Evolutionary conservation across 1,139 yeast species (phyloP), one percentile per base, ranked within the genome.

Genomic region (Waltiozyma sp.): DNA sequence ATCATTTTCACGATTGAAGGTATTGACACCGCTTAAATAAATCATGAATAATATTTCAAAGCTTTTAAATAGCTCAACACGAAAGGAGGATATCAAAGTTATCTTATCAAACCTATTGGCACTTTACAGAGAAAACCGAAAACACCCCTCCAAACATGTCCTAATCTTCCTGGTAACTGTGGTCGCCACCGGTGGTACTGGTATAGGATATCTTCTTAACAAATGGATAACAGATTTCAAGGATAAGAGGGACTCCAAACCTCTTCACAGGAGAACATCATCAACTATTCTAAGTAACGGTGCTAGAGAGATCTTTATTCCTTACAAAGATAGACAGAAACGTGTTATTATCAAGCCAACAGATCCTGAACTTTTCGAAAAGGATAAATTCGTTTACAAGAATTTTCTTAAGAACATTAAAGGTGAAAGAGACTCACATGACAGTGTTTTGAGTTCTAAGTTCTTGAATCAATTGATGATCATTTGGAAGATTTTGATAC

Each of bases 401-500:
- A 60, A 59, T 44, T 52, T 59, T 40, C 60, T 53, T 15, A 59
- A 55, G 41, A 56, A 54, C 34, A 58, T 55, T 38, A 49, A 45
- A 19, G 45, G 37, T 31, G 54, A 53, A 34, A 43, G 44, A 18
- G 54, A 54, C 19, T 18, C 23, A 4, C 41, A 49, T n/a, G 61
- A 63, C 14, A 59, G 57, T 41, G 50, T 77, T 14, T 68, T 81
- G 50, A 77, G 81, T 58, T 80, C 87, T 35, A 74, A 73, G 54
- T 86, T 87, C 54, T 63, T 86, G 49, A 75, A 77, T 49, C 95
- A 88, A 64, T 66, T 87, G 50, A 65, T 70, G 33, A 86, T 89
- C 31, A 75, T 89, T 38, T 84, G 95, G 85, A 72, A 78, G 52
- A 84, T 89, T 39, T 68, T 89, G 52, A 80, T 88, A 10, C 97